Conservation (phyloP, 192 early-diverging fungal genomes). For the Spizellomyces punctatus region DNA sequence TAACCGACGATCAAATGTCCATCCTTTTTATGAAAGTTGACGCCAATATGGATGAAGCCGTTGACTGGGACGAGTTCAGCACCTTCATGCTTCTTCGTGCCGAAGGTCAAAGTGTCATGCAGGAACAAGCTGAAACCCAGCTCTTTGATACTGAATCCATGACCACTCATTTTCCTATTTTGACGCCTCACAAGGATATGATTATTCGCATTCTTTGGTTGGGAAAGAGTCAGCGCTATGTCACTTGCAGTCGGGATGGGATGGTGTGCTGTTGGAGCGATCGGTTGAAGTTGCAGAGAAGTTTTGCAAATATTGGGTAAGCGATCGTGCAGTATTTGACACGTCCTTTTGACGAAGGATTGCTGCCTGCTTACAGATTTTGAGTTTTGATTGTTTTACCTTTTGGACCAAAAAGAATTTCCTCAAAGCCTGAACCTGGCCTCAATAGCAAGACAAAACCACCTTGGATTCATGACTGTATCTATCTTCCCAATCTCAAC, state of each 20-base stretch:
- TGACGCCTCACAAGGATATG: slow-evolving; percentile 49
- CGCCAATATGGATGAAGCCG: slow-evolving; percentile 54
- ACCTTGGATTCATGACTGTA: slow-evolving; percentile 51
- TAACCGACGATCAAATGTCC: slow-evolving; percentile 58
- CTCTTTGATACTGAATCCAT: slow-evolving; percentile 38
- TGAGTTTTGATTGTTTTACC: too few relatives aligned
- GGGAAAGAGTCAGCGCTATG: slow-evolving; percentile 27
- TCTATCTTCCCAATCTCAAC: slow-evolving; percentile 41
- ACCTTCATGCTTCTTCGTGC: slow-evolving; percentile 57
- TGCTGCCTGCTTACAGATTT: too few relatives aligned
- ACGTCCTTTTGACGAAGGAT: not conserved
- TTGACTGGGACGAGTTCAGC: slow-evolving; percentile 65
- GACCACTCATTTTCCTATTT: slow-evolving; percentile 5
- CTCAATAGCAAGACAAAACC: not conserved
- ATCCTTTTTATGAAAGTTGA: slow-evolving; percentile 64
- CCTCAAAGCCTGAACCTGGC: not conserved
- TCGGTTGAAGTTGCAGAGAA: slow-evolving; percentile 46
- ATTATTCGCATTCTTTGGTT: slow-evolving; percentile 44
- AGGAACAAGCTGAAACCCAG: slow-evolving; percentile 44
- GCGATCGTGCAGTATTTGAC: not conserved
- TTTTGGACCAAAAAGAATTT: too few relatives aligned
- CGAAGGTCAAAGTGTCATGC: slow-evolving; percentile 52
- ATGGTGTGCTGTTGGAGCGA: slow-evolving; percentile 55
- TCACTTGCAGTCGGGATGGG: slow-evolving; percentile 52
- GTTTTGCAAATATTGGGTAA: slow-evolving; percentile 44